Evolutionary conservation across 352 stramenopile species (phyloP).

Genomic region (Phytophthora crassamura): DNA sequence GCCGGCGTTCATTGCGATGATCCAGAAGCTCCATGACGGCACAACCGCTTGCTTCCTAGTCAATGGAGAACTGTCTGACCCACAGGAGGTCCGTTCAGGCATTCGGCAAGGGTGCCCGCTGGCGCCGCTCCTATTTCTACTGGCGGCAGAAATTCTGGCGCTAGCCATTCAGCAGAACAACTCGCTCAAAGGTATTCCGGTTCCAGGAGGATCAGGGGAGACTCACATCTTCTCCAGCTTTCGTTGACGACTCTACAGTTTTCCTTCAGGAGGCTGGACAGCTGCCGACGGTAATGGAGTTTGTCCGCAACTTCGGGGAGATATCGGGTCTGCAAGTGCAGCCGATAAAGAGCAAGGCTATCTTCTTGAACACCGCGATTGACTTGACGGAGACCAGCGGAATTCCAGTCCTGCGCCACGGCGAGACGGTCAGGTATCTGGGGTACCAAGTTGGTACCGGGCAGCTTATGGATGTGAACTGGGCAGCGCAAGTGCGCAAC

Average conservation of each 20-base stretch:
- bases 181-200: not conserved
- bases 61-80: not conserved
- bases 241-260: constrained; percentile 5
- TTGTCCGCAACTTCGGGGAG: too few species aligned
- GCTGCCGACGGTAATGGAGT: not conserved
- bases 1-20: not conserved
- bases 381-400: too few species aligned
- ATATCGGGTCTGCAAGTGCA: too few species aligned
- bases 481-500: too few species aligned
- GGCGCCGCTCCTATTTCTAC: not conserved
- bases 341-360: too few species aligned
- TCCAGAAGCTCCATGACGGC: not conserved
- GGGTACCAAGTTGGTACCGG: too few species aligned
- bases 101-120: constrained; percentile 5
- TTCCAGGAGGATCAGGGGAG: too few species aligned
- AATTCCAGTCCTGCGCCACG: too few species aligned
- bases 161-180: not conserved
- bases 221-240: not conserved
- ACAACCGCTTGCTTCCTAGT: not conserved
- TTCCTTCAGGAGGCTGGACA: not conserved
- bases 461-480: too few species aligned
- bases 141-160: constrained; percentile 1
- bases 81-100: not conserved
- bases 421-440: too few species aligned
- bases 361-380: too few species aligned